Percentiles rank a stretch among this genome's conserved stretches.
These are phyloP conservation scores for Populus hybrid DNA, from an alignment of 441 rosid genomes.

Conservation along the genomic window DNA sequence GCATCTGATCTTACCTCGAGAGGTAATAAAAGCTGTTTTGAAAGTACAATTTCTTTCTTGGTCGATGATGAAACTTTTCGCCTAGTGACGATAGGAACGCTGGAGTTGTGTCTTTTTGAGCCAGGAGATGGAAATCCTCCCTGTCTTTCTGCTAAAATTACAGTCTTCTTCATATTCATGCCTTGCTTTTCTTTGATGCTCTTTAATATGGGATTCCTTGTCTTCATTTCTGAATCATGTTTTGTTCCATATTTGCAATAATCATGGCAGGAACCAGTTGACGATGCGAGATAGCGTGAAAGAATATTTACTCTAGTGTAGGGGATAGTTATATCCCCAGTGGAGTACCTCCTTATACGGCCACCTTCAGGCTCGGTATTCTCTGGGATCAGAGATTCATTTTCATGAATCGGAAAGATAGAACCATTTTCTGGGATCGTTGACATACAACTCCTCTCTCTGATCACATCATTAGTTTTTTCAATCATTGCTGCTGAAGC, in stretches of 20 bases:
- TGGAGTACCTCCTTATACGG: constrained; percentile 39
- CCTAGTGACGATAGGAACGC: neutral
- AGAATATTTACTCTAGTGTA: constrained; percentile 34
- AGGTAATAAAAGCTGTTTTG: constrained; percentile 8
- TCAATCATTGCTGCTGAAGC: constrained; percentile 29
- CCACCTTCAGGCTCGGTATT: constrained; percentile 21
- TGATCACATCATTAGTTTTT: constrained; percentile 19
- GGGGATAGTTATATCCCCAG: constrained; percentile 36
- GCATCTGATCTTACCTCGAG: constrained; percentile 17
- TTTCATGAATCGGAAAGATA: neutral
- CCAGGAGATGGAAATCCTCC: constrained; percentile 28
- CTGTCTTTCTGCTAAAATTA: constrained; percentile 27
- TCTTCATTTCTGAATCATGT: constrained; percentile 37
- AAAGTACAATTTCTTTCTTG: constrained; percentile 16
- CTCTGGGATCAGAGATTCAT: neutral
- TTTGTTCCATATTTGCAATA: constrained; percentile 63
- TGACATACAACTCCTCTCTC: constrained; percentile 15
- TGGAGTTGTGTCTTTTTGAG: neutral
- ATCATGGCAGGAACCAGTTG: constrained; percentile 79
- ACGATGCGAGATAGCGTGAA: constrained; percentile 63
- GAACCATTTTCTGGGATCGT: constrained; percentile 8
- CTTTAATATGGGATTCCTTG: constrained; percentile 22
- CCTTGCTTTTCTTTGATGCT: constrained; percentile 22
- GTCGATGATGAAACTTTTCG: constrained; percentile 10
- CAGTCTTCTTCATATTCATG: constrained; percentile 13